phyloP scores from a whole-genome alignment of 495 filamentous ascomycete genomes.

The Penicillium nucicola region DNA sequence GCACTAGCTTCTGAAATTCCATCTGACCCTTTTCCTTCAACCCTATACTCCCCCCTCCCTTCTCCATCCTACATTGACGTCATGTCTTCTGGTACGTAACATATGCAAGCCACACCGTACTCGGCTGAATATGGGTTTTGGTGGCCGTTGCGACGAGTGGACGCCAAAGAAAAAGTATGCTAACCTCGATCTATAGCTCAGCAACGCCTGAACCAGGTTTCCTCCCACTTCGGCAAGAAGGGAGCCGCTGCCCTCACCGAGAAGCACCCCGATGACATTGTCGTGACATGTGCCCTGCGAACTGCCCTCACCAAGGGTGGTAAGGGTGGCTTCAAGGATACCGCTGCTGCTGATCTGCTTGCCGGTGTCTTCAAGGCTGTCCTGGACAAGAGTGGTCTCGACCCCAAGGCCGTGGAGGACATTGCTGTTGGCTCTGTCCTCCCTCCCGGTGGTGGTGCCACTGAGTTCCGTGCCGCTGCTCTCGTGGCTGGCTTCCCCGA shows the following conservation, averaged over 20 bases:
- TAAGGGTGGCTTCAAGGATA: constrained; percentile 94
- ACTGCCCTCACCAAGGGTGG: constrained; percentile 90
- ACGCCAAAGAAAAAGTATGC: neutral
- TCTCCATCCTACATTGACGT: constrained; percentile 26
- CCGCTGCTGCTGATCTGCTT: constrained; percentile 79
- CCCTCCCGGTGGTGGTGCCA: constrained; percentile 89
- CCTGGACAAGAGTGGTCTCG: constrained; percentile 77
- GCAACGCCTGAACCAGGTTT: constrained; percentile 61
- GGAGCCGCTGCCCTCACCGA: constrained; percentile 53
- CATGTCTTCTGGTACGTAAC: constrained; percentile 41
- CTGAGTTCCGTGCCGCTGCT: constrained; percentile 91
- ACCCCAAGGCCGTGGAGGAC: constrained; percentile 83
- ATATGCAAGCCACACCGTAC: constrained; percentile 1
- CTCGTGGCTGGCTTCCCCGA: constrained; percentile 91
- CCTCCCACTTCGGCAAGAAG: constrained; percentile 55
- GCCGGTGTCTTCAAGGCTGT: constrained; percentile 78
- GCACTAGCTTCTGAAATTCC: constrained; percentile 6
- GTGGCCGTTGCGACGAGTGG: neutral
- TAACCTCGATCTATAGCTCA: constrained; percentile 40
- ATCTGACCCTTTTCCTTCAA: constrained; percentile 6
- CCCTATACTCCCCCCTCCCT: constrained; percentile 9
- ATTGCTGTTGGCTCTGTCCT: constrained; percentile 90
- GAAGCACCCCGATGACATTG: constrained; percentile 74
- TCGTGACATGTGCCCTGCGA: constrained; percentile 89
- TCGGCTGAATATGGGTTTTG: neutral